Percentiles rank a stretch among this genome's conserved stretches.
Conservation (phyloP, 129 eudicot species). For the Solidago caesia region DNA sequence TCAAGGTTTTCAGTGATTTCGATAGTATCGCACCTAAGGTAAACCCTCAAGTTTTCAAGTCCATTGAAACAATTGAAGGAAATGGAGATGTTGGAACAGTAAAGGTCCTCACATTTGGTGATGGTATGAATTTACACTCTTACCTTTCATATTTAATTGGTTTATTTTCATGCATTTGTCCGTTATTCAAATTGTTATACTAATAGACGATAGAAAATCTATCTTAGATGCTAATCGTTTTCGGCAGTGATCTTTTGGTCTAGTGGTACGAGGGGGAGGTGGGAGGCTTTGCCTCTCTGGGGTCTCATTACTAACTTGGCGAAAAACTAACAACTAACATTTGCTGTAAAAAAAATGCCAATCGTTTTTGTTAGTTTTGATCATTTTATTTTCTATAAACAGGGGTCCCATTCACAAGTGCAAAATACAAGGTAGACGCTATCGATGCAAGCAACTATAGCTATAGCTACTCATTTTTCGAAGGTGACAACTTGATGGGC, state of each 20-base stretch:
- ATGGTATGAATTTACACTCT: neutral
- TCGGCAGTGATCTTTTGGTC: too few species aligned
- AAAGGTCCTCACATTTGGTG: conserved; percentile 16
- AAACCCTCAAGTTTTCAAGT: conserved; percentile 15
- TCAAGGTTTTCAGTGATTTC: conserved; percentile 10
- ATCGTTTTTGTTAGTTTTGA: too few species aligned
- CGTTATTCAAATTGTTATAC: neutral
- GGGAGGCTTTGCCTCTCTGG: too few species aligned
- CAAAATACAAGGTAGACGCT: conserved; percentile 9
- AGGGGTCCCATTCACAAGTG: conserved; percentile 1
- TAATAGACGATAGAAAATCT: too few species aligned
- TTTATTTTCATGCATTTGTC: neutral
- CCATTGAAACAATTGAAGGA: conserved; percentile 15
- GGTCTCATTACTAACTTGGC: too few species aligned
- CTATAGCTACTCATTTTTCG: neutral
- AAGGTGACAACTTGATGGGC: conserved; percentile 20
- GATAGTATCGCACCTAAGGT: conserved; percentile 17
- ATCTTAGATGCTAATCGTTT: too few species aligned
- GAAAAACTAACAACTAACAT: too few species aligned
- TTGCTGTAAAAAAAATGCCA: too few species aligned
- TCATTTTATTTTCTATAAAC: neutral
- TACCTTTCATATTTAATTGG: neutral
- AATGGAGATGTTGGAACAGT: conserved; percentile 16
- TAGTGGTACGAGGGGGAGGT: too few species aligned
- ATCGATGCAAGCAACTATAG: neutral